Conservation (phyloP, 768 basidiomycete species). For the Jaapia argillacea region DNA sequence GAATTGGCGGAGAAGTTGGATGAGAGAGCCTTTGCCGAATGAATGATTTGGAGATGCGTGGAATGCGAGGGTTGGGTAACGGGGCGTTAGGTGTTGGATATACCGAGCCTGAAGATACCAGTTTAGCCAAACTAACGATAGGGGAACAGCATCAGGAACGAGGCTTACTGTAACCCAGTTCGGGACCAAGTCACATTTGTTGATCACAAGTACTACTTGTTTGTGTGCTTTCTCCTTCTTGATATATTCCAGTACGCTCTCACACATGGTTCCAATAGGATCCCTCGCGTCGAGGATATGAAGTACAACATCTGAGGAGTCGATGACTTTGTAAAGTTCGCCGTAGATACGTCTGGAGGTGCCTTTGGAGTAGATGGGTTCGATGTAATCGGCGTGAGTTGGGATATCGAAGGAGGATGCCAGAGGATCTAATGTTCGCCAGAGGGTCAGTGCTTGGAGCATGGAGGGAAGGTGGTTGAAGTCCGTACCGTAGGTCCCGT, state of each 20-base stretch:
- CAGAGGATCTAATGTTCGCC: too few species aligned
- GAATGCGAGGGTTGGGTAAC: conserved; percentile 95
- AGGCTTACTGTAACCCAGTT: conserved; percentile 95
- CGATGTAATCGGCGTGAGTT: conserved; percentile 72
- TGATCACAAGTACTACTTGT: conserved; percentile 91
- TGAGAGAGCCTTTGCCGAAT: conserved; percentile 97
- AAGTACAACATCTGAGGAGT: conserved; percentile 93
- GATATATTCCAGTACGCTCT: conserved; percentile 86
- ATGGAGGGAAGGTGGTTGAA: too few species aligned
- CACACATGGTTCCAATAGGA: conserved; percentile 90
- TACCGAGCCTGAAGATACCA: conserved; percentile 65
- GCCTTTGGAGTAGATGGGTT: conserved; percentile 92
- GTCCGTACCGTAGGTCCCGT: conserved; percentile 34
- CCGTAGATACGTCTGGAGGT: conserved; percentile 95
- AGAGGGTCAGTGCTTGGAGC: too few species aligned
- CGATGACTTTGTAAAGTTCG: conserved; percentile 98
- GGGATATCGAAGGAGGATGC: conserved; percentile 1
- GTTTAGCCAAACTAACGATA: background rate
- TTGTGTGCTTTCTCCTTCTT: conserved; percentile 97
- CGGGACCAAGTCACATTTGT: conserved; percentile 97
- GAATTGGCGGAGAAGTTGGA: conserved; percentile 94
- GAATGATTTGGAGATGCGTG: conserved; percentile 99
- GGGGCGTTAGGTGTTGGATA: conserved; percentile 89
- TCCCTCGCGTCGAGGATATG: conserved; percentile 95
- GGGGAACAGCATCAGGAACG: conserved; percentile 1